Percentiles rank a stretch among this genome's conserved stretches.
Conservation (phyloP, 179 eudicot genomes). For the Heliamphora ciliata region DNA sequence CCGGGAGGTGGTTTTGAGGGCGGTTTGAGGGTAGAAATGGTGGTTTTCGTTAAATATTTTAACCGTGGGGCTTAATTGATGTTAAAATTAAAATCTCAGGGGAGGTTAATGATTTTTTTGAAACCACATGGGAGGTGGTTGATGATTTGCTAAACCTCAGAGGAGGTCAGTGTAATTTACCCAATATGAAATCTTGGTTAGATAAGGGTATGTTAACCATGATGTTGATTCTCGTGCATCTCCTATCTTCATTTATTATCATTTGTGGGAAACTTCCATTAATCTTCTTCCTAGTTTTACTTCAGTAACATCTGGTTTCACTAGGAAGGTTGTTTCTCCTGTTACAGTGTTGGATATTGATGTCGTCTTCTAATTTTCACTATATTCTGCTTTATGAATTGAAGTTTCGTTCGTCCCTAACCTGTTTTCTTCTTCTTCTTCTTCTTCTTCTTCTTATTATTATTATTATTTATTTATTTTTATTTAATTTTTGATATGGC, state of each 20-base stretch:
- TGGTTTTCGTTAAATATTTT: too few relatives aligned
- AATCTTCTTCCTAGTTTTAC: background rate
- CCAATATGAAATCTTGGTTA: background rate
- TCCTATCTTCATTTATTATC: background rate
- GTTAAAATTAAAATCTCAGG: too few relatives aligned
- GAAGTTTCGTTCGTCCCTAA: background rate
- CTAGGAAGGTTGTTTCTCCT: background rate
- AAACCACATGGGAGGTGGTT: too few relatives aligned
- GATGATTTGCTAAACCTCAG: too few relatives aligned
- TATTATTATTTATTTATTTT: too few relatives aligned
- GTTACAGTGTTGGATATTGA: background rate
- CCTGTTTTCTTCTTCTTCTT: background rate
- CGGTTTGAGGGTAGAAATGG: too few relatives aligned
- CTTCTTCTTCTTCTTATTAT: too few relatives aligned
- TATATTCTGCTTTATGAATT: background rate
- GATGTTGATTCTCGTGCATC: background rate
- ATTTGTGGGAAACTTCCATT: background rate
- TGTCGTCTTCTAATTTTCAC: background rate
- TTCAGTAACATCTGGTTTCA: background rate
- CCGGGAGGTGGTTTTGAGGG: too few relatives aligned
- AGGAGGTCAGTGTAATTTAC: too few relatives aligned
- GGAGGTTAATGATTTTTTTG: too few relatives aligned
- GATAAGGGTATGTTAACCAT: background rate
- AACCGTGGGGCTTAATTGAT: too few relatives aligned
- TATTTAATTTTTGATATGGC: too few relatives aligned